phyloP scores from a whole-genome alignment of 108 stramenopile genomes.

The Nitzschia sp. region DNA sequence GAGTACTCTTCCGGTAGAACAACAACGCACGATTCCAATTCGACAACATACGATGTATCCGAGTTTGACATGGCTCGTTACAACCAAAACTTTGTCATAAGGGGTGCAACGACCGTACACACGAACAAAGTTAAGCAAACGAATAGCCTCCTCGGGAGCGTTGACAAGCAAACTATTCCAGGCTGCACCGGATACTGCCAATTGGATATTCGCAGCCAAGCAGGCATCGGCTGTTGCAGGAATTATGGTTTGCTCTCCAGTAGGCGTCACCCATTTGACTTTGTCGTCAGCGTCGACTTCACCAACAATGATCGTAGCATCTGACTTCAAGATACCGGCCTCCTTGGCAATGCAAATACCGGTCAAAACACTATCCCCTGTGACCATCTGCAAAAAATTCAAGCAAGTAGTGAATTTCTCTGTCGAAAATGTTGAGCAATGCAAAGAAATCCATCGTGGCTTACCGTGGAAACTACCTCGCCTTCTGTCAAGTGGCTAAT shows the following conservation, averaged over 20 bases:
- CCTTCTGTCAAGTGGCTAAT: constrained; percentile 50
- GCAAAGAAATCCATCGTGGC: too few relatives aligned
- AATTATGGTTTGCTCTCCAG: constrained; percentile 2
- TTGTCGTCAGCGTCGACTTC: constrained; percentile 11
- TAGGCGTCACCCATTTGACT: constrained; percentile 38
- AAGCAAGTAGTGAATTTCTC: too few relatives aligned
- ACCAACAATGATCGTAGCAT: constrained; percentile 34
- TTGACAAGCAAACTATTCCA: constrained; percentile 37
- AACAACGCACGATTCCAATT: too few relatives aligned
- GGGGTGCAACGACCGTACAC: constrained; percentile 69
- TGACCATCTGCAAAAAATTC: constrained; percentile 34
- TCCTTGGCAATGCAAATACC: constrained; percentile 59
- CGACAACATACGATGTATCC: constrained; percentile 34
- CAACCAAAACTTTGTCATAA: constrained; percentile 58
- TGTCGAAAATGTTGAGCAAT: too few relatives aligned
- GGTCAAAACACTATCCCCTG: constrained; percentile 65
- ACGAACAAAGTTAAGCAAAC: constrained; percentile 30
- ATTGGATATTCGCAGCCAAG: background rate
- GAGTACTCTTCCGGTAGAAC: too few relatives aligned
- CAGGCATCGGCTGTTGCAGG: background rate
- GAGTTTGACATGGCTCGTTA: constrained; percentile 49
- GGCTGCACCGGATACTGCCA: constrained; percentile 60
- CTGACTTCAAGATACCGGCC: constrained; percentile 48
- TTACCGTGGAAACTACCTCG: constrained; percentile 35
- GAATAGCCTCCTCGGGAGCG: constrained; percentile 35